A percentile compares a stretch with the other conserved stretches of the same genome.
Conservation (phyloP, 306 rosid genomes). For the Cercis canadensis region DNA sequence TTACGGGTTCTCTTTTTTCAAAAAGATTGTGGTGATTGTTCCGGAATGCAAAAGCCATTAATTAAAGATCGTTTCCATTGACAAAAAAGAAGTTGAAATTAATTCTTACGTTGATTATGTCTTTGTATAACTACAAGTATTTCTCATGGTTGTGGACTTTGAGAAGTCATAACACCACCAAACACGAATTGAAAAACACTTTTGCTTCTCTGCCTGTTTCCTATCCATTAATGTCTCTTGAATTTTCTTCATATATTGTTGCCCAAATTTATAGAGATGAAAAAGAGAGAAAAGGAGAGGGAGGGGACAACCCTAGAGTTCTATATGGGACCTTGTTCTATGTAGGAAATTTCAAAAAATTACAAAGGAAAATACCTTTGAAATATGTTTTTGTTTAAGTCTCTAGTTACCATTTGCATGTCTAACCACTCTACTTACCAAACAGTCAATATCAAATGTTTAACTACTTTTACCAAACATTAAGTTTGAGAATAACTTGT, state of each 20-base stretch:
- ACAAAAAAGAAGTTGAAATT: not conserved
- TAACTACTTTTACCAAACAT: too few species aligned
- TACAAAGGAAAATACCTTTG: too few species aligned
- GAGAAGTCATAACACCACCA: not conserved
- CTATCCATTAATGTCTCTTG: not conserved
- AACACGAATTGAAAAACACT: slow-evolving; percentile 9
- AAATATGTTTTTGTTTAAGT: too few species aligned
- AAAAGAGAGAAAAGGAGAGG: not conserved
- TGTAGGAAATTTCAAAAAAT: too few species aligned
- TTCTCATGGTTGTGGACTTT: slow-evolving; percentile 28
- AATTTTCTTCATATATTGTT: not conserved
- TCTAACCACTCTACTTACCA: too few species aligned
- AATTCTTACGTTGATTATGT: slow-evolving; percentile 3
- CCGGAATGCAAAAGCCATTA: not conserved
- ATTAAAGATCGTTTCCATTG: not conserved
- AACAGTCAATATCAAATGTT: too few species aligned
- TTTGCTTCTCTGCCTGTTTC: not conserved
- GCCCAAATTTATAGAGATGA: not conserved
- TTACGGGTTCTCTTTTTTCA: too few species aligned
- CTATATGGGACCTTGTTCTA: not conserved
- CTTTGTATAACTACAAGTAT: not conserved
- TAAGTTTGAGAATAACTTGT: too few species aligned
- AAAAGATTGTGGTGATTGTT: too few species aligned
- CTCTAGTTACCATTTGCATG: too few species aligned
- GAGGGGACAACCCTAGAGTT: not conserved